Evolutionary conservation across 331 rosid species (phyloP).

Genomic region (Stylosanthes scabra): DNA sequence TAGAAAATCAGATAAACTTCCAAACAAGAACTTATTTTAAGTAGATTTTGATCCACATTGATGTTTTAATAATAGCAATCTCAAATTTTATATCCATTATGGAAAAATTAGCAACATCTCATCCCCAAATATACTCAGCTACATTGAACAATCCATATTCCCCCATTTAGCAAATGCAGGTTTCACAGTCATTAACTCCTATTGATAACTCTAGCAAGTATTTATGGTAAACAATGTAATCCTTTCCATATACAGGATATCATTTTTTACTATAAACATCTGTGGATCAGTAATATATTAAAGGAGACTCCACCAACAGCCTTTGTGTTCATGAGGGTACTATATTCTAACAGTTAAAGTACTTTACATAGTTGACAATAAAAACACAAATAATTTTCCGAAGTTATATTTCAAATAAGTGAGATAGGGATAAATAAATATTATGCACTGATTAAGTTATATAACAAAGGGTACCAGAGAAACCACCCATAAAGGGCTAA

Average conservation of each 20-base stretch:
- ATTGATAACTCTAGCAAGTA: not conserved
- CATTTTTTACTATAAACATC: constrained; percentile 3
- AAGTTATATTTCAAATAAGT: not conserved
- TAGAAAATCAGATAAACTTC: constrained; percentile 12
- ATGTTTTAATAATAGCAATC: not conserved
- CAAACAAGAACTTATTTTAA: not conserved
- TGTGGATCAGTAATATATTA: not conserved
- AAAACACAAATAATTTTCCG: too few species aligned
- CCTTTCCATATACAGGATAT: not conserved
- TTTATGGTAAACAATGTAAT: not conserved
- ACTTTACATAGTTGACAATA: too few species aligned
- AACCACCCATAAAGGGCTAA: too few species aligned
- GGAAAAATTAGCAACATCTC: not conserved
- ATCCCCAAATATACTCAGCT: not conserved
- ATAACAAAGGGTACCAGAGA: too few species aligned
- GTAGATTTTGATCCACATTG: not conserved
- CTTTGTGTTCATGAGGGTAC: not conserved
- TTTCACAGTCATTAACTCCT: not conserved
- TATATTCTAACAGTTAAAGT: not conserved
- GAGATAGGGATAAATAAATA: too few species aligned
- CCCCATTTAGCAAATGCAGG: not conserved
- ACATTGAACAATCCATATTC: not conserved
- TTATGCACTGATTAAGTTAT: too few species aligned
- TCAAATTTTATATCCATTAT: not conserved
- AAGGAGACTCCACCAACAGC: not conserved